Base-by-base conservation (phyloP, 768 basidiomycete genomes). In the Cystofilobasidium ferigula region DNA sequence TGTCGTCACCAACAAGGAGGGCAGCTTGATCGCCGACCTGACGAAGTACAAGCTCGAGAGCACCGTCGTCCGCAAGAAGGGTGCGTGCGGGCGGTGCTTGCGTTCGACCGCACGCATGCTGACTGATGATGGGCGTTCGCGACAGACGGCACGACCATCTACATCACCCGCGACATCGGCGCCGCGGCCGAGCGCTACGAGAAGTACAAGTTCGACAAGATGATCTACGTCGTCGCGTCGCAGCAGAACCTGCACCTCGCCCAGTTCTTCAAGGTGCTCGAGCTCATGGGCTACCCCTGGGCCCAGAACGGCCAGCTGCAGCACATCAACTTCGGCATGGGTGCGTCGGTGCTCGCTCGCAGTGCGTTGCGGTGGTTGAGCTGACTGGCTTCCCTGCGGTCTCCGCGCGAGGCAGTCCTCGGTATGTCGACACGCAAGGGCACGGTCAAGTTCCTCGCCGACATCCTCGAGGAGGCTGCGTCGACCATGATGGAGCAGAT, bases 401-500 rank as follows among this genome's bases (percentile, higher is more conserved):
- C 3, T 34, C 43, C 28, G 35, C 26, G 16, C 30, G 26, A n/a
- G 47, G 54, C 94, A 68, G 92, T 99, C 26, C 85, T 83, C 62
- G 94, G 94, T 64, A 99, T 99, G 94, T 92, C 78, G 26, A 80
- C 79, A n/a, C 77, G 79, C 67, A 89, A 85, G 77, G 92, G 92
- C 40, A 97, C 89, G 0, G 93, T 89, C 53, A 91, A 94, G 58
- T 97, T 97, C 82, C 79, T 99, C 35, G 85, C 95, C 71, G 84
- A 97, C 76, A 97, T 75, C 72, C 71, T 80, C 30, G 83, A 86
- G 70, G 92, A 95, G 73, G 90, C 93, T 0, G 82, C 84, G 6
- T 81, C 82, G 51, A 85, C 87, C 58, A 98, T 98, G 94, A 90
- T 89, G 77, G 91, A 93, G 67, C 89, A 93, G 77, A 99, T 99